These are phyloP conservation scores for Saksenaea oblongispora DNA, from an alignment of 371 early-diverging fungal genomes.

Conservation along the genomic window DNA sequence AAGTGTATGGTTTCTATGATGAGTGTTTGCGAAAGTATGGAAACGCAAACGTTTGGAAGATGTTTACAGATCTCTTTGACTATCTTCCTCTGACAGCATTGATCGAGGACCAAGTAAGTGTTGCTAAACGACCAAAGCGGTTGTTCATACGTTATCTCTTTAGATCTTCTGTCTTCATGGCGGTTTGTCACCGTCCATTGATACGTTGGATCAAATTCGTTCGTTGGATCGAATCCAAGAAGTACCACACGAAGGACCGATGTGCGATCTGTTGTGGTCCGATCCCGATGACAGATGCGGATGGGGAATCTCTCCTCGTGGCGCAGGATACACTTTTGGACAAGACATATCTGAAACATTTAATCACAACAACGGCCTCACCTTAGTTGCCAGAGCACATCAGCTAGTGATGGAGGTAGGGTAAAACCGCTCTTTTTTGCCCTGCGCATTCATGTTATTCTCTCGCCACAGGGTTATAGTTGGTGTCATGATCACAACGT, in stretches of 20 bases:
- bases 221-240: slow-evolving; percentile 98
- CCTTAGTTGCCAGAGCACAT: slow-evolving; percentile 95
- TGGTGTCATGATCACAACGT: slow-evolving; percentile 98
- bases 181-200: slow-evolving; percentile 96
- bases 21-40: slow-evolving; percentile 95
- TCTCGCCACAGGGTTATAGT: slow-evolving; percentile 85
- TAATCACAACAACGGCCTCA: slow-evolving; percentile 94
- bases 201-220: slow-evolving; percentile 97
- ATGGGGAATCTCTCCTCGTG: slow-evolving; percentile 98
- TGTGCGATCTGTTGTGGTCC: slow-evolving; percentile 98
- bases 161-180: slow-evolving; percentile 98
- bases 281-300: slow-evolving; percentile 98
- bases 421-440: background rate
- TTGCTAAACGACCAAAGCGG: background rate
- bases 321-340: slow-evolving; percentile 99
- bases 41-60: slow-evolving; percentile 98
- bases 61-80: slow-evolving; percentile 99
- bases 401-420: slow-evolving; percentile 85
- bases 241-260: slow-evolving; percentile 99
- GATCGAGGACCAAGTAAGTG: slow-evolving; percentile 48
- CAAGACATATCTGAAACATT: slow-evolving; percentile 96
- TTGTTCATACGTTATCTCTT: background rate
- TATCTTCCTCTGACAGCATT: slow-evolving; percentile 97
- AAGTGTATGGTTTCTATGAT: slow-evolving; percentile 99
- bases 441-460: background rate